These are phyloP conservation scores for Leucocoprinus birnbaumii DNA, from an alignment of 768 basidiomycete genomes.

Conservation along the genomic window DNA sequence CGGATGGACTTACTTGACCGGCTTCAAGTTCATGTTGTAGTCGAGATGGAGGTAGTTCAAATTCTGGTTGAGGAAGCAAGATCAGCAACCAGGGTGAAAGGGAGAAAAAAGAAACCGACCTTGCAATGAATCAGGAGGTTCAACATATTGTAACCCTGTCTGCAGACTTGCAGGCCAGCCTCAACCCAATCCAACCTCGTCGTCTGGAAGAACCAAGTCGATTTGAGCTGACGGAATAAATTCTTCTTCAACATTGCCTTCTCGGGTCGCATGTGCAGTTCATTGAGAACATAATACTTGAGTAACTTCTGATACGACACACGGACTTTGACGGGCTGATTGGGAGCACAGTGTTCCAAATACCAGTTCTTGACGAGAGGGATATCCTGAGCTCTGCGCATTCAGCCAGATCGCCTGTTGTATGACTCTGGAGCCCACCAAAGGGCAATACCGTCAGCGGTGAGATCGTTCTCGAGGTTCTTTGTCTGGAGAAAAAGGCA, in stretches of 20 bases:
- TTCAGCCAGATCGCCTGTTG: constrained; percentile 86
- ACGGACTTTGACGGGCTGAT: constrained; percentile 95
- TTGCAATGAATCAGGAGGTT: constrained; percentile 99
- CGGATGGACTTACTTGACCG: constrained; percentile 60
- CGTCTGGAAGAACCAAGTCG: constrained; percentile 99
- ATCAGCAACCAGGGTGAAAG: no score
- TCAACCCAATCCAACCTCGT: constrained; percentile 99
- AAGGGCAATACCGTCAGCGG: constrained; percentile 94
- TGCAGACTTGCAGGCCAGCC: constrained; percentile 95
- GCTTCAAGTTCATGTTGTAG: constrained; percentile 99
- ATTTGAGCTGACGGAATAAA: constrained; percentile 91
- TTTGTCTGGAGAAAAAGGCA: constrained; percentile 81
- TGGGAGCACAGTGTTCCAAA: constrained; percentile 95
- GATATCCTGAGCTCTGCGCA: constrained; percentile 92
- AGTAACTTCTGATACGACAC: constrained; percentile 98
- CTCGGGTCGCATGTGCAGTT: constrained; percentile 82
- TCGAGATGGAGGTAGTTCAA: constrained; percentile 93
- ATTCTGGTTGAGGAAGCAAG: constrained; percentile 50
- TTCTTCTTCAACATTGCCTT: constrained; percentile 99
- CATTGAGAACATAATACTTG: constrained; percentile 95
- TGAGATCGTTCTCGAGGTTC: constrained; percentile 83
- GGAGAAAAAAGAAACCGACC: no score
- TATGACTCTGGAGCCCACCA: constrained; percentile 99
- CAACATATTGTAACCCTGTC: constrained; percentile 99
- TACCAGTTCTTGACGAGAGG: constrained; percentile 99